A percentile compares a stretch with the other conserved stretches of the same genome.
These are phyloP conservation scores for Cladosporium austrohemisphaericum DNA, from an alignment of 2,329 filamentous ascomycete species.

Conservation along the genomic window DNA sequence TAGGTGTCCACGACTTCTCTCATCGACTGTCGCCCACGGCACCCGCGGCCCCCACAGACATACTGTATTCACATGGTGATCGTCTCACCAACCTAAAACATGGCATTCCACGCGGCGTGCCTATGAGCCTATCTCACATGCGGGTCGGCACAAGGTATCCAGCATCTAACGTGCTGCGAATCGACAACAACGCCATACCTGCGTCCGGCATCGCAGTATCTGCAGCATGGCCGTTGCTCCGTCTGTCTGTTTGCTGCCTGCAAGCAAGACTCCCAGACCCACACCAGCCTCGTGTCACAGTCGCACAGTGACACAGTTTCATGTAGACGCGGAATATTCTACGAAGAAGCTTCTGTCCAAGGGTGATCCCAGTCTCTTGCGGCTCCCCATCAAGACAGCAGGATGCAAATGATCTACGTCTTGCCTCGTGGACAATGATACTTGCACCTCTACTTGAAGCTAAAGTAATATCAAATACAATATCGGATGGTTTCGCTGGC, in stretches of 20 bases:
- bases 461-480: neutral
- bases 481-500: neutral
- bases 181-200: constrained; percentile 12
- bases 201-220: constrained; percentile 2
- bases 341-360: constrained; percentile 6
- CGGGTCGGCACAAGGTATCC: too few relatives aligned
- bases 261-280: neutral
- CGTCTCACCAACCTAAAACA: constrained; percentile 15
- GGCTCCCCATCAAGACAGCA: too few relatives aligned
- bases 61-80: neutral
- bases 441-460: constrained; percentile 2
- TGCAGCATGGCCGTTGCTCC: neutral
- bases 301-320: constrained; percentile 14
- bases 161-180: constrained; percentile 8
- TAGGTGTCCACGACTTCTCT: constrained; percentile 2
- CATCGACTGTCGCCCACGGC: neutral
- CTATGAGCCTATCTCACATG: constrained; percentile 8
- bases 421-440: constrained; percentile 3
- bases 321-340: constrained; percentile 13
- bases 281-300: constrained; percentile 2
- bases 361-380: constrained; percentile 2
- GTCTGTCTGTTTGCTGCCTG: neutral
- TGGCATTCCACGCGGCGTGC: too few relatives aligned
- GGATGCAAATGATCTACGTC: constrained; percentile 10
- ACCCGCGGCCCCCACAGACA: constrained; percentile 1